A percentile compares a stretch with the other conserved stretches of the same genome.
Conservation (phyloP, 805 yeast species). For the Vanderwaltozyma verrucispora region DNA sequence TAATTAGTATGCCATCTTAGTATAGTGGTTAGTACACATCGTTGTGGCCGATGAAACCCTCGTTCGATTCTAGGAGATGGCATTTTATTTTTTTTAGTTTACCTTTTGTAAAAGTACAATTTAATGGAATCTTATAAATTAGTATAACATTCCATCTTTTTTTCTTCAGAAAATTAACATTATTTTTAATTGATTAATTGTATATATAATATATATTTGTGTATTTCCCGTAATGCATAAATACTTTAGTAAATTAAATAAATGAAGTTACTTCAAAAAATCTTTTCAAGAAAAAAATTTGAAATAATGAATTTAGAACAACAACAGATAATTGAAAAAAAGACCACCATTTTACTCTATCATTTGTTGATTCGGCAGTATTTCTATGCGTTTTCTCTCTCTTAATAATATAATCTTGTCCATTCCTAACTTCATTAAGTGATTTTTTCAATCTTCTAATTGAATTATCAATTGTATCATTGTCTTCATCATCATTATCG, state of each 20-base stretch:
- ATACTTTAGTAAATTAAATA: constrained; percentile 38
- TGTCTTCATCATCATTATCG: constrained; percentile 65
- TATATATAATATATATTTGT: too few relatives aligned
- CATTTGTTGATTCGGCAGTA: constrained; percentile 95
- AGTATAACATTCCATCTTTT: too few relatives aligned
- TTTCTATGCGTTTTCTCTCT: constrained; percentile 97
- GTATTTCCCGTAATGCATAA: too few relatives aligned
- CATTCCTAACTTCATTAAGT: constrained; percentile 82
- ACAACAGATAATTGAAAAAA: constrained; percentile 83
- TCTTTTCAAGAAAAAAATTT: constrained; percentile 85
- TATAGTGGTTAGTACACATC: neutral
- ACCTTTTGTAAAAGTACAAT: too few relatives aligned
- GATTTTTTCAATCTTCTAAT: constrained; percentile 65
- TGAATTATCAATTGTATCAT: constrained; percentile 74
- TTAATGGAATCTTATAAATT: too few relatives aligned
- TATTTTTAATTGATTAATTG: too few relatives aligned
- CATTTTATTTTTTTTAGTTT: neutral
- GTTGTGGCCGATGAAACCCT: neutral
- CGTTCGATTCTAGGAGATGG: neutral
- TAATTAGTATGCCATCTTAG: neutral
- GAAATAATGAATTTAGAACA: constrained; percentile 82
- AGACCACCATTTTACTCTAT: constrained; percentile 98
- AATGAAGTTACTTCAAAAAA: constrained; percentile 94
- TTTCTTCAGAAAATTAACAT: too few relatives aligned
- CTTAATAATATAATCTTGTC: constrained; percentile 81